Base-by-base conservation (phyloP, 2,329 filamentous ascomycete species). In the Diplodia sapinea region DNA sequence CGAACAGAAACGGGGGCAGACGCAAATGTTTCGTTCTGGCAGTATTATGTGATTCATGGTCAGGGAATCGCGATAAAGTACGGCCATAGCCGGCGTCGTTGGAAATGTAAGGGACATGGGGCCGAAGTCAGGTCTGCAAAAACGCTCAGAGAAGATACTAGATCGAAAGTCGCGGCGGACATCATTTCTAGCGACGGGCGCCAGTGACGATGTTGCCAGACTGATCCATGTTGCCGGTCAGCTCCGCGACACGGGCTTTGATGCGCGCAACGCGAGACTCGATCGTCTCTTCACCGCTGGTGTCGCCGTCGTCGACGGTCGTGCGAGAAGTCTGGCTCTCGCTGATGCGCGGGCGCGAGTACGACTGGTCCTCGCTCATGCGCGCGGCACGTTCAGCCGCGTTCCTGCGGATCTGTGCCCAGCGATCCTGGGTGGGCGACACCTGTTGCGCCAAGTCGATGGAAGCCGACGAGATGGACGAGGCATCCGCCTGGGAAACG, bases 201-300 rank as follows among this genome's bases (percentile, higher is more conserved):
- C 64, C 64, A 49, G 65, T 67, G 23, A 67, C 65, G 36, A 67
- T 67, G 33, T 67, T 67, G 17, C 65, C 65, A 17, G 65, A 62
- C 6, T 55, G 61, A 47, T 66, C 91, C 86, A 92, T 92, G 79
- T 91, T 92, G 73, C 91, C 91, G 1, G 95, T 99, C 73, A 99
- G 82, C 79, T 97, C 93, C 64, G 95, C 95, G 68, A 99, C 95
- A 70, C 95, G 90, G 69, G 95, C 95, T 82, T 97, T 98, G 86
- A 99, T 99, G 70, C 95, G 91, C 59, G 95, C 95, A 69, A 98
- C 95, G 72, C 95, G 92, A 59, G 93, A 94, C 80, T 99, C 95
- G 74, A 98, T 98, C 43, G 94, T 95, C 84, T 97, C 94, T 85
- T 98, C 94, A 67, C 92, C 93, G 75, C 91, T 96, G n/a, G 92